Evolutionary conservation across 2,329 filamentous ascomycete species (phyloP).

Genomic region (Cyanodermella asteris): DNA sequence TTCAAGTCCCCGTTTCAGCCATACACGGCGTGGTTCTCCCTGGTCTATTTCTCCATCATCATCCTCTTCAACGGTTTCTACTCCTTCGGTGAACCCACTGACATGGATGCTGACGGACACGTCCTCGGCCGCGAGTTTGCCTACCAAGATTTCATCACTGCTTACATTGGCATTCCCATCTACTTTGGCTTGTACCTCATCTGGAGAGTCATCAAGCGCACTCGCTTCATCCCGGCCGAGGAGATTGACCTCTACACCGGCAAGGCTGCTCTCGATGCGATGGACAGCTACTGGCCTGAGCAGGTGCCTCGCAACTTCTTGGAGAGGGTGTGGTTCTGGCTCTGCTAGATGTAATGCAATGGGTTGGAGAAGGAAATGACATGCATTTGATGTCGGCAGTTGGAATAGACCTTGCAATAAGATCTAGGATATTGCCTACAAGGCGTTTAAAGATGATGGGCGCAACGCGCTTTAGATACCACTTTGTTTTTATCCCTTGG

Average conservation of each 20-base stretch:
- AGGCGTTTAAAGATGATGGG: too few species aligned
- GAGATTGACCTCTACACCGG: slow-evolving; percentile 25
- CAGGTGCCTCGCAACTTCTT: slow-evolving; percentile 19
- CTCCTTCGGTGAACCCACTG: slow-evolving; percentile 13
- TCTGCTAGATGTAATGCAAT: too few species aligned
- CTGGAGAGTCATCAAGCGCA: slow-evolving; percentile 46
- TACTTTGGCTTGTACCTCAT: slow-evolving; percentile 26
- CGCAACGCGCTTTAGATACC: too few species aligned
- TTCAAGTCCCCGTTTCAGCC: slow-evolving; percentile 25
- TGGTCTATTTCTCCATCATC: slow-evolving; percentile 36
- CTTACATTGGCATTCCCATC: slow-evolving; percentile 24
- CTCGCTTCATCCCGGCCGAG: slow-evolving; percentile 21
- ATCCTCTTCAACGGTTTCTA: slow-evolving; percentile 45
- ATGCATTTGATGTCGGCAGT: too few species aligned
- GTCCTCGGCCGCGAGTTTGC: slow-evolving; percentile 20
- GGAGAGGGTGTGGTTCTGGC: slow-evolving; percentile 28
- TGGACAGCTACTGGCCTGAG: slow-evolving; percentile 19
- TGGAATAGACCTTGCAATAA: too few species aligned
- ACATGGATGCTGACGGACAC: too few species aligned
- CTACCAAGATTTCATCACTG: slow-evolving; percentile 26
- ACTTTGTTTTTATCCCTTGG: too few species aligned
- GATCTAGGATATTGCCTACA: too few species aligned
- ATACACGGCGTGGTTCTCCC: slow-evolving; percentile 36
- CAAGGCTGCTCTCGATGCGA: slow-evolving; percentile 24
- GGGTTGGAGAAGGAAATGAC: too few species aligned